Evolutionary conservation across 345 rosid genomes (phyloP), one percentile per base, ranked within the genome.

Genomic region (Crucihimalaya himalaica): DNA sequence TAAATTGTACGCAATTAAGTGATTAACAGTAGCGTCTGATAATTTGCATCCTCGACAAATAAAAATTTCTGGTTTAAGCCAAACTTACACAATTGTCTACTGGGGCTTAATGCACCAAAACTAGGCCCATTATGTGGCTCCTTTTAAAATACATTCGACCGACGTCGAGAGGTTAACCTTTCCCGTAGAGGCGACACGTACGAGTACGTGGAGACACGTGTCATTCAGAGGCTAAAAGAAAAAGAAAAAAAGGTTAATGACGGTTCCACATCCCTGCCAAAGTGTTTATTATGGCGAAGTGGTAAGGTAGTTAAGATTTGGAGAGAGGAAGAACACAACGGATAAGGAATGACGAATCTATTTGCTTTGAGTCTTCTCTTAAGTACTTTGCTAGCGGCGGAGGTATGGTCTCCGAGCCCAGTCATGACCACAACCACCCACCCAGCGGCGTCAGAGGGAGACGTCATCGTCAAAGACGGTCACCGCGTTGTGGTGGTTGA

Each of bases 401-500:
- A 86, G 51, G 80, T 87, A 2, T 86, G 84, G 86, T 85, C 93
- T 58, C 93, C 86, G 20, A 59, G 7, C 23, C 83, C 85, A 1
- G 58, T 58, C 57, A 53, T 14, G 28, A 63, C 23, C 37, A 21
- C 8, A 21, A 63, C 23, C 37, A 21, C 8, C 19, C 34, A 56
- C 14, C 45, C 40, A 4, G 23, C 25, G 20, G 34, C 35, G 20
- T 45, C 59, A 9, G 71, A 67, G 9, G 86, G 71, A 8, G 83
- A 82, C 34, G 87, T 86, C 15, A 83, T 87, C 20, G 80, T 88
- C 12, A 88, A 86, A 78, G 89, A 84, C 37, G 97, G 92, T 4
- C 93, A 86, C 51, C 78, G 84, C 14, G 83, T 85, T 3, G 81
- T 92, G 5, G 87, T 87, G 3, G 93, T 92, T 10, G 91, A 88